phyloP scores from a whole-genome alignment of 1,139 yeast species.

The Blastobotrys raffinosifermentans region DNA sequence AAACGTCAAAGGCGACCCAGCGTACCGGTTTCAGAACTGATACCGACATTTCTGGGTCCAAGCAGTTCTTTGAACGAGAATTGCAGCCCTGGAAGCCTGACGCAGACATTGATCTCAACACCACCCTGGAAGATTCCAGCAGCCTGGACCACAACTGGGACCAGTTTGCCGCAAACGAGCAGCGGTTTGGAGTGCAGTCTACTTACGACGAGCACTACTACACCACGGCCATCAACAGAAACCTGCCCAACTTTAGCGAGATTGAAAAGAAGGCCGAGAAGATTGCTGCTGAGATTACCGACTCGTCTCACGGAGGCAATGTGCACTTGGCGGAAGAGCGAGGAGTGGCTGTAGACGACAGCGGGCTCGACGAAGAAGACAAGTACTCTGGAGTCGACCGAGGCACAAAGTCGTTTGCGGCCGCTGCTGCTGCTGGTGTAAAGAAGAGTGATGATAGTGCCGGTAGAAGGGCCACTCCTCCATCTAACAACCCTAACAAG shows the following conservation, averaged over 20 bases:
- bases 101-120: constrained; percentile 32
- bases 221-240: constrained; percentile 74
- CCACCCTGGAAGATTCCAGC: constrained; percentile 39
- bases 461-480: constrained; percentile 5
- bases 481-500: constrained; percentile 30
- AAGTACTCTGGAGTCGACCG: constrained; percentile 86
- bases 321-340: constrained; percentile 89
- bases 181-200: constrained; percentile 82
- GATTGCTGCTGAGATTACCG: constrained; percentile 78
- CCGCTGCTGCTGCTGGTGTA: constrained; percentile 9
- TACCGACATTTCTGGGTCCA: constrained; percentile 57
- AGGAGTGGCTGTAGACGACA: constrained; percentile 68
- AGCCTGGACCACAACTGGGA: constrained; percentile 55
- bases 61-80: constrained; percentile 55
- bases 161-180: constrained; percentile 85
- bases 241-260: constrained; percentile 66
- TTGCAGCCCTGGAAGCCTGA: constrained; percentile 86
- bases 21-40: constrained; percentile 62
- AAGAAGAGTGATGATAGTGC: too few species aligned
- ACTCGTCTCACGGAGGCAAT: constrained; percentile 56
- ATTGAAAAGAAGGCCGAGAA: constrained; percentile 66
- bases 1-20: background rate
- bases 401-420: constrained; percentile 9
- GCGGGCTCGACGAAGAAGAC: constrained; percentile 92
- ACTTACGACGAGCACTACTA: constrained; percentile 85